Evolutionary conservation across 257 asterid genomes (phyloP).

Genomic region (Nicotiana attenuata): DNA sequence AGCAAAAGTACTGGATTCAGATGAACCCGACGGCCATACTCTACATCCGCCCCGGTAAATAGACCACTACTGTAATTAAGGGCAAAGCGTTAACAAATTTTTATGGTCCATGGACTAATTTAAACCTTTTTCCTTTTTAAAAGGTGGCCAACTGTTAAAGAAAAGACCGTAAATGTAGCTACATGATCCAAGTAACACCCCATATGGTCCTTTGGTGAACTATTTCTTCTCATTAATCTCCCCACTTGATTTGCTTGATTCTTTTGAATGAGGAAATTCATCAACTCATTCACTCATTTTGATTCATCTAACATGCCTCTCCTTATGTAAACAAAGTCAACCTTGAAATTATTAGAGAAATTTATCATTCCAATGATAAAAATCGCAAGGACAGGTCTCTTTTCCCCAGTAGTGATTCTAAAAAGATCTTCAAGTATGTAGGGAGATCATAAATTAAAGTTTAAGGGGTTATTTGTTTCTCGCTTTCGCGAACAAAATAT

Average conservation of each 20-base stretch:
- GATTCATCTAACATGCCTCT: background rate
- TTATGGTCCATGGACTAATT: background rate
- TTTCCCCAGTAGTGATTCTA: background rate
- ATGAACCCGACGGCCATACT: no score
- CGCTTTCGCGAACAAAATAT: no score
- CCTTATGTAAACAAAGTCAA: background rate
- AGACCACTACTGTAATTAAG: background rate
- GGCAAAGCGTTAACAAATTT: background rate
- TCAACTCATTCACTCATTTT: background rate
- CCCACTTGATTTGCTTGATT: background rate
- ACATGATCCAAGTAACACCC: background rate
- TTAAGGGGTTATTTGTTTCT: no score
- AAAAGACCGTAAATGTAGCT: background rate
- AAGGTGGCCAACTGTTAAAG: background rate
- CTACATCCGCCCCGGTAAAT: no score
- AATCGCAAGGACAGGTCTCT: background rate
- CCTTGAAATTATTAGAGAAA: background rate
- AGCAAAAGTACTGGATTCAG: no score
- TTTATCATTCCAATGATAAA: background rate
- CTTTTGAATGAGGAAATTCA: constrained; percentile 1
- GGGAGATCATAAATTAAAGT: background rate
- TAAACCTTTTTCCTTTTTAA: background rate
- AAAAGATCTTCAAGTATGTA: background rate
- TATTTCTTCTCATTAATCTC: background rate
- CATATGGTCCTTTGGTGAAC: constrained; percentile 4